Evolutionary conservation across 495 filamentous ascomycete genomes (phyloP).

Genomic region (Elasticomyces elasticus): DNA sequence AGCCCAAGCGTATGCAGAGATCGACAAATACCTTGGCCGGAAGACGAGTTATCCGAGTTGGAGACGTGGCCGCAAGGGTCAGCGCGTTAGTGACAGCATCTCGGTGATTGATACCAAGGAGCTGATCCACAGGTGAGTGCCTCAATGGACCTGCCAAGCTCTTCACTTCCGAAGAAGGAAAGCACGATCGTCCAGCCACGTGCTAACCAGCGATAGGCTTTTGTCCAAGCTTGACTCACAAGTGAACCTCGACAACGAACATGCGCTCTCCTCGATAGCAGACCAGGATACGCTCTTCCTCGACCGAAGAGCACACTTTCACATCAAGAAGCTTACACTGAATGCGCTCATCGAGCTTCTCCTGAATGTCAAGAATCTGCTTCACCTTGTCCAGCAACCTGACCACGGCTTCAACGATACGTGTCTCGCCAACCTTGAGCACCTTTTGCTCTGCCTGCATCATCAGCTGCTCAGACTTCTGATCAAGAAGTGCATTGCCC

Average conservation of each 20-base stretch:
- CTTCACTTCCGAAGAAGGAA: background rate
- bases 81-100: background rate
- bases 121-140: background rate
- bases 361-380: constrained; percentile 5
- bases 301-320: constrained; percentile 5
- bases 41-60: background rate
- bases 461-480: constrained; percentile 9
- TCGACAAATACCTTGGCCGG: constrained; percentile 13
- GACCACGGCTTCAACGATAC: constrained; percentile 12
- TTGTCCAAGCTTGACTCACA: background rate
- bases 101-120: background rate
- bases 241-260: background rate
- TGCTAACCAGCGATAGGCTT: background rate
- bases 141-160: background rate
- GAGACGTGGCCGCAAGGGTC: background rate
- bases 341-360: constrained; percentile 1
- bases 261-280: constrained; percentile 1
- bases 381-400: constrained; percentile 4
- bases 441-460: constrained; percentile 10
- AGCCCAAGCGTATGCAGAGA: constrained; percentile 4
- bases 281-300: constrained; percentile 11
- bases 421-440: constrained; percentile 11
- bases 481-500: background rate
- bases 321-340: constrained; percentile 4
- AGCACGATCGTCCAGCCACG: background rate